These are phyloP conservation scores for Mucor irregularis DNA, from an alignment of 371 early-diverging fungal genomes.

Conservation along the genomic window DNA sequence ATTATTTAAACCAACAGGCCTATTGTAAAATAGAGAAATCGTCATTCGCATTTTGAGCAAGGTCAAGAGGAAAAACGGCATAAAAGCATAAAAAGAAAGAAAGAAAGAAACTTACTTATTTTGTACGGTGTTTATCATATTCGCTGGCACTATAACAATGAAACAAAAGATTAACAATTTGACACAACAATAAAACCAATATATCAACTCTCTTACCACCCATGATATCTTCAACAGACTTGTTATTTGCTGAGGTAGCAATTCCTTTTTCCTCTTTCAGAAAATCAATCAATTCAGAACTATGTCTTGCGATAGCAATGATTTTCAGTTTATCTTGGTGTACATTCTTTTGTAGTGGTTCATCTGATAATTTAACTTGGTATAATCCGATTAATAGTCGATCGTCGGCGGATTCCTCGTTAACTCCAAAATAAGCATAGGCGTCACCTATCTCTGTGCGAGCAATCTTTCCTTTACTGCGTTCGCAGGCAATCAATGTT, in stretches of 20 bases:
- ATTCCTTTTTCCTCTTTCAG: constrained; percentile 28
- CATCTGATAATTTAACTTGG: constrained; percentile 36
- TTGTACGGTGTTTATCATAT: constrained; percentile 12
- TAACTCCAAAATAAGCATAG: constrained; percentile 52
- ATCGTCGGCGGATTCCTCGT: constrained; percentile 30
- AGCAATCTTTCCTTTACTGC: constrained; percentile 47
- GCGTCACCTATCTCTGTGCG: constrained; percentile 51
- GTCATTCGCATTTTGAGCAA: not conserved
- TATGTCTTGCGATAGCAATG: constrained; percentile 37
- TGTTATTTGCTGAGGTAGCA: not conserved
- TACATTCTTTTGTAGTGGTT: constrained; percentile 24
- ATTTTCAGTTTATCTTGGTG: constrained; percentile 33
- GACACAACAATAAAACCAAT: not conserved
- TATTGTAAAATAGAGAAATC: constrained; percentile 2
- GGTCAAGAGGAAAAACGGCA: not conserved
- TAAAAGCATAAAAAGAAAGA: not conserved
- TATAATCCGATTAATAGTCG: constrained; percentile 31
- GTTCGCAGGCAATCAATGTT: constrained; percentile 46
- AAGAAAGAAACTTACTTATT: constrained; percentile 14
- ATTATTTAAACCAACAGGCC: constrained; percentile 77
- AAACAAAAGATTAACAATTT: not conserved
- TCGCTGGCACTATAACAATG: constrained; percentile 10
- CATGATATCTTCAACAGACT: constrained; percentile 13
- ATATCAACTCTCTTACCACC: constrained; percentile 13
- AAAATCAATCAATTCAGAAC: constrained; percentile 24